Conservation (phyloP, 2,329 filamentous ascomycete species). For the Trichoderma aggressivum region DNA sequence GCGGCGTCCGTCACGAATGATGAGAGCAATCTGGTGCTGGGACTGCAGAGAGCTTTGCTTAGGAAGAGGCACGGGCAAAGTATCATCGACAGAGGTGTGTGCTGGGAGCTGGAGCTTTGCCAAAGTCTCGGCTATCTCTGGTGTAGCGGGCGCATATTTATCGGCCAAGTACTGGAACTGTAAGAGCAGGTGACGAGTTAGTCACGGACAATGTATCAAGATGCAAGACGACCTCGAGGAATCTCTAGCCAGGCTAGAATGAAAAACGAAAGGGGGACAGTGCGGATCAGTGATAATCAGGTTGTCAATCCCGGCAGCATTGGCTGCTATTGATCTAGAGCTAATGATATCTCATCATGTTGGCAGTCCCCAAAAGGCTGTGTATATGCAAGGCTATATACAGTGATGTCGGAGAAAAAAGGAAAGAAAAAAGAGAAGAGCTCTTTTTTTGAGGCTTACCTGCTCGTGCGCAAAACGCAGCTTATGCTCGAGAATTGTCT, state of each 20-base stretch:
- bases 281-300: constrained; percentile 28
- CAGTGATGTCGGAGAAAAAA: constrained; percentile 7
- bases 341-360: constrained; percentile 56
- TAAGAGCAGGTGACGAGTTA: constrained; percentile 13
- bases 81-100: constrained; percentile 47
- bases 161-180: constrained; percentile 64
- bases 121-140: constrained; percentile 64
- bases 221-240: neutral
- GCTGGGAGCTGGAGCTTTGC: constrained; percentile 64
- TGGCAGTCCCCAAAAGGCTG: constrained; percentile 22
- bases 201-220: neutral
- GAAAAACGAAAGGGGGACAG: constrained; percentile 23
- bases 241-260: constrained; percentile 16
- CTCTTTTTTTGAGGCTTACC: constrained; percentile 44
- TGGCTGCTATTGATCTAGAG: constrained; percentile 78
- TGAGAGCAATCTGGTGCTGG: constrained; percentile 56
- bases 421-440: constrained; percentile 10
- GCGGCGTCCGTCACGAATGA: constrained; percentile 62
- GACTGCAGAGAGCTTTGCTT: constrained; percentile 41
- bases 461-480: constrained; percentile 64
- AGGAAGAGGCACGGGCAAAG: constrained; percentile 52
- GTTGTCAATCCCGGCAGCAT: constrained; percentile 57
- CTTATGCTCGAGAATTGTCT: constrained; percentile 65
- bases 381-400: neutral
- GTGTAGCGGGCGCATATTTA: constrained; percentile 62